These are phyloP conservation scores for Yamadazyma sp. DNA, from an alignment of 805 yeast species.

Conservation along the genomic window DNA sequence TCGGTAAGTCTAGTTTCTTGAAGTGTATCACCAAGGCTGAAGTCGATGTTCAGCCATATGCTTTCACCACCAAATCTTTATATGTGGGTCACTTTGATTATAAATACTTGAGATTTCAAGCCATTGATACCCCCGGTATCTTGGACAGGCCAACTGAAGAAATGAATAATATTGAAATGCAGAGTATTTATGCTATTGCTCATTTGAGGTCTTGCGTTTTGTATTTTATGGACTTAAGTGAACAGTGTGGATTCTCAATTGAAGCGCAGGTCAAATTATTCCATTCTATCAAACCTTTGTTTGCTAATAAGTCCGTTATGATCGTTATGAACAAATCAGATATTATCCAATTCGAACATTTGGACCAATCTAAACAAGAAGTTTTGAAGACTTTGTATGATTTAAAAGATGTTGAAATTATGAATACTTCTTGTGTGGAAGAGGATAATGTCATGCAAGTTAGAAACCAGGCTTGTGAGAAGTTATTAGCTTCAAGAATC, in stretches of 20 bases:
- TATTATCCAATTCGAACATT: conserved; percentile 81
- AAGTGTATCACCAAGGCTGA: conserved; percentile 94
- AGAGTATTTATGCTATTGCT: conserved; percentile 97
- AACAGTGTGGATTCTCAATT: conserved; percentile 97
- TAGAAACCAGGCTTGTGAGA: conserved; percentile 96
- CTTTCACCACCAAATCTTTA: conserved; percentile 95
- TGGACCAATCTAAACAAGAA: conserved; percentile 71
- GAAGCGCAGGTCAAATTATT: conserved; percentile 97
- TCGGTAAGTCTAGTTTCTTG: conserved; percentile 96
- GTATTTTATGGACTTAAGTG: conserved; percentile 97
- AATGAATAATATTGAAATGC: conserved; percentile 99
- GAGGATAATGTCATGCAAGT: conserved; percentile 95
- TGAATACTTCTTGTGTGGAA: conserved; percentile 90
- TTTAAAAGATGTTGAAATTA: conserved; percentile 82
- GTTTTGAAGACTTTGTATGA: conserved; percentile 64
- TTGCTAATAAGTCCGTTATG: conserved; percentile 94
- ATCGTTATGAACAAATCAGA: conserved; percentile 96
- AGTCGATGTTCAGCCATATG: conserved; percentile 99
- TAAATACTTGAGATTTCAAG: conserved; percentile 96
- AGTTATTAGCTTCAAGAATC: conserved; percentile 89
- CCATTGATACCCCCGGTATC: conserved; percentile 99
- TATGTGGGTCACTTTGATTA: conserved; percentile 99
- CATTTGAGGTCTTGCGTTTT: conserved; percentile 95
- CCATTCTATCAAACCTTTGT: conserved; percentile 95
- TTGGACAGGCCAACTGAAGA: conserved; percentile 98